Percentiles rank a stretch among this genome's conserved stretches.
These are phyloP conservation scores for Apiospora aurea DNA, from an alignment of 2,329 filamentous ascomycete species.

Conservation along the genomic window DNA sequence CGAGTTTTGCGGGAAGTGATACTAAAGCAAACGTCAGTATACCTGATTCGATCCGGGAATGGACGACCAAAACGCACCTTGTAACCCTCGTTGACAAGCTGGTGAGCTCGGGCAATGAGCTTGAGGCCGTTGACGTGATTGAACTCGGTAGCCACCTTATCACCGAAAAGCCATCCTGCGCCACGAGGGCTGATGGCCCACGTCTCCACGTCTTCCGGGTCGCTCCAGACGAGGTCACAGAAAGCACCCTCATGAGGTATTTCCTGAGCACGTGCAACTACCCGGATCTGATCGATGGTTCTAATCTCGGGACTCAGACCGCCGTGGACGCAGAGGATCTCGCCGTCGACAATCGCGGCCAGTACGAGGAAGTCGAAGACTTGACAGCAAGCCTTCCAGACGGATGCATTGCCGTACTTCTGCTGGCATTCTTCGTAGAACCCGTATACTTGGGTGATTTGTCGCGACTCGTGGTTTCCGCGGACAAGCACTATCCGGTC, in stretches of 20 bases:
- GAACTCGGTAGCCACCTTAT: constrained; percentile 97
- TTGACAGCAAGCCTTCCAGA: constrained; percentile 99
- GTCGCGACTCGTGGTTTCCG: constrained; percentile 96
- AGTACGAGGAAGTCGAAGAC: constrained; percentile 98
- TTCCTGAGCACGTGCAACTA: constrained; percentile 96
- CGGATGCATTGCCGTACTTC: constrained; percentile 97
- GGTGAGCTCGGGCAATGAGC: constrained; percentile 95
- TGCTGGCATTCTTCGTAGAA: constrained; percentile 99
- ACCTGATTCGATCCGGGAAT: constrained; percentile 63
- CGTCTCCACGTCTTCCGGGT: constrained; percentile 95
- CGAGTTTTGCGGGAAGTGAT: constrained; percentile 93
- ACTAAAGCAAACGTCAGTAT: constrained; percentile 58
- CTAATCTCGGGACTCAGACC: constrained; percentile 90
- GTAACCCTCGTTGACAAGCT: constrained; percentile 97
- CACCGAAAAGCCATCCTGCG: constrained; percentile 97
- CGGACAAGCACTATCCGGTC: constrained; percentile 94
- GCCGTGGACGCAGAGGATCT: constrained; percentile 98
- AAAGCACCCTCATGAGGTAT: constrained; percentile 99
- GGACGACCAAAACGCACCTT: constrained; percentile 74
- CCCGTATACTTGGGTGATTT: constrained; percentile 97
- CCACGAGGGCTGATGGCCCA: constrained; percentile 94
- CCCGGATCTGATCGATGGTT: constrained; percentile 98
- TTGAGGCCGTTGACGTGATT: constrained; percentile 96
- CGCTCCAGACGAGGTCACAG: constrained; percentile 97
- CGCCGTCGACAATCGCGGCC: constrained; percentile 95